phyloP scores from a whole-genome alignment of 2,329 filamentous ascomycete species.

The Raffaelea deltoideospora region DNA sequence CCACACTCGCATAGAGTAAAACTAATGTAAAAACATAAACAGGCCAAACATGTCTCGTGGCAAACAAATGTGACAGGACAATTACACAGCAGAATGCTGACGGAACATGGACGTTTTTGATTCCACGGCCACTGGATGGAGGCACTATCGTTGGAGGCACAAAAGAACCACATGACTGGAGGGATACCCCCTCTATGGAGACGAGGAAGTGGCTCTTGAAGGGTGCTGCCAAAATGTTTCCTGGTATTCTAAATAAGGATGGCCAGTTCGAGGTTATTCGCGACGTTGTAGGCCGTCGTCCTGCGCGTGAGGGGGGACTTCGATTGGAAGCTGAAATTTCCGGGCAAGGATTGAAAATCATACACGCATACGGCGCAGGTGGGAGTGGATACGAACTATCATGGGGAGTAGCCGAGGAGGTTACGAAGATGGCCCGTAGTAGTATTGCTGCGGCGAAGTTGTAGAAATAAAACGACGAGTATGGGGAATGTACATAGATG shows the following conservation, averaged over 20 bases:
- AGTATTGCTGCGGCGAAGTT: neutral
- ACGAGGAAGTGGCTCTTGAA: constrained; percentile 29
- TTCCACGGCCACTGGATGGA: constrained; percentile 43
- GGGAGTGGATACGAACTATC: constrained; percentile 1
- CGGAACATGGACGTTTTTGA: constrained; percentile 44
- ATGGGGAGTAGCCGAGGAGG: constrained; percentile 1
- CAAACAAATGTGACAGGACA: constrained; percentile 9
- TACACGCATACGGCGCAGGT: constrained; percentile 2
- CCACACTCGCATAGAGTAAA: neutral
- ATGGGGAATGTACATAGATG: no score
- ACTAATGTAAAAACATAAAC: no score
- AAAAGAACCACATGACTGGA: constrained; percentile 41
- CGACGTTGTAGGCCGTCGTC: neutral
- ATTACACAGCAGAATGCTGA: constrained; percentile 46
- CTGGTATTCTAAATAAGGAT: neutral
- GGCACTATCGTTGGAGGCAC: constrained; percentile 51
- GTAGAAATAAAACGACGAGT: no score
- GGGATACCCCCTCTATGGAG: constrained; percentile 27
- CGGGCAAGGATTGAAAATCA: neutral
- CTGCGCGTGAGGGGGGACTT: neutral
- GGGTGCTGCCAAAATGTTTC: constrained; percentile 1
- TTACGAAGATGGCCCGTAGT: neutral
- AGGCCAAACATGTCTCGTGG: constrained; percentile 12
- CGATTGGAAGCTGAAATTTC: neutral
- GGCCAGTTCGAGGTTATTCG: neutral